Conservation (phyloP, 1,284 basidiomycete genomes). For the Laetiporus sulphureus region DNA sequence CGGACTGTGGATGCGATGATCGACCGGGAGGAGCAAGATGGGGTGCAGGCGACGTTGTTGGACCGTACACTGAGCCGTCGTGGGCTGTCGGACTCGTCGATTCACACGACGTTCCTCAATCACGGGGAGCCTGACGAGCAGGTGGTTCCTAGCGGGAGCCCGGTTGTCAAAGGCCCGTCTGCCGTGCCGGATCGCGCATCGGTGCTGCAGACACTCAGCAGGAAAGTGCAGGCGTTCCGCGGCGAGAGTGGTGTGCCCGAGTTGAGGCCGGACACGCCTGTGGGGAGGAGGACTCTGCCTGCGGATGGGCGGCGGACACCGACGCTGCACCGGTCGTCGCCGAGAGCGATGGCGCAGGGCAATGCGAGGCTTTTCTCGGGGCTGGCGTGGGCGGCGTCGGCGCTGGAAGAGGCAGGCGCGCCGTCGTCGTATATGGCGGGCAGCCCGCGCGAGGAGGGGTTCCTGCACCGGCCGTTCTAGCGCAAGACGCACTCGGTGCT, state of each 20-base stretch:
- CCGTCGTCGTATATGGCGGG: slow-evolving; percentile 11
- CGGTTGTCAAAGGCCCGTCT: slow-evolving; percentile 2
- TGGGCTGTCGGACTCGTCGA: slow-evolving; percentile 86
- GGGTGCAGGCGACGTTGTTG: slow-evolving; percentile 48
- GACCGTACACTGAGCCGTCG: slow-evolving; percentile 68
- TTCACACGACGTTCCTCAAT: slow-evolving; percentile 72
- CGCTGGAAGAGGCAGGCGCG: slow-evolving; percentile 10
- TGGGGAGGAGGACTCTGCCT: slow-evolving; percentile 13
- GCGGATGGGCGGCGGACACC: slow-evolving; percentile 10
- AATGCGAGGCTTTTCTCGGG: no score
- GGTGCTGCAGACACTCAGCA: slow-evolving; percentile 45
- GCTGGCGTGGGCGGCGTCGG: slow-evolving; percentile 23
- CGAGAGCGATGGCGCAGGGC: slow-evolving; percentile 12
- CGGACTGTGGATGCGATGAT: slow-evolving; percentile 24
- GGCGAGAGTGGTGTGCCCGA: slow-evolving; percentile 6
- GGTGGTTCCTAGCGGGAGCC: not conserved
- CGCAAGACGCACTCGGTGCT: slow-evolving; percentile 10
- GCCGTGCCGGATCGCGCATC: slow-evolving; percentile 34
- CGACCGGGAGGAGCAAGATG: slow-evolving; percentile 37
- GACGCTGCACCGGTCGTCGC: slow-evolving; percentile 9
- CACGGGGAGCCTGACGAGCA: slow-evolving; percentile 37
- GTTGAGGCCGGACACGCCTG: slow-evolving; percentile 6
- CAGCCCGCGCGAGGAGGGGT: slow-evolving; percentile 20
- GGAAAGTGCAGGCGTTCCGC: slow-evolving; percentile 40
- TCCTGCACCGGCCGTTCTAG: slow-evolving; percentile 15